Base-by-base conservation (phyloP, 2,329 filamentous ascomycete genomes). In the Orbilia ellipsospora region DNA sequence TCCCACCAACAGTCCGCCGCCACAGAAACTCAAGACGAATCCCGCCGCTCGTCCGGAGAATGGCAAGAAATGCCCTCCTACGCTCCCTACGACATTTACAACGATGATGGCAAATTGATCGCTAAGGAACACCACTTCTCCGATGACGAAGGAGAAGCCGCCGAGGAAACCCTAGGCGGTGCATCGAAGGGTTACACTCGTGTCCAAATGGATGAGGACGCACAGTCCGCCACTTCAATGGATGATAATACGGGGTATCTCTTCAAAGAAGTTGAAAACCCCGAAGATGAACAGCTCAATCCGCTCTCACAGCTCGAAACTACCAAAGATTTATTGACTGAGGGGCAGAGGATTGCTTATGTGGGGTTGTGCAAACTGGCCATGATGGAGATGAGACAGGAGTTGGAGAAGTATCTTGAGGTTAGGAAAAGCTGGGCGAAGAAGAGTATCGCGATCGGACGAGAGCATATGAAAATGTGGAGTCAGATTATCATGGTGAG, bases 401-500 rank as follows among this genome's bases (percentile, higher is more conserved):
- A 92, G 36, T 81, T 90, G 64, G 88, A 92, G 68, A 82, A 83
- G 10, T 81, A 94, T 45, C 87, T 89, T 74, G 83, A 84, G 28
- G 89, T 87, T 1, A 92, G 87, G 79, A 87, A 86, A 50, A 78
- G 60, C 18, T 56, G 51, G 18, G 87, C 88, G 1, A 95, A 90
- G 82, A 97, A 94, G 82, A 85, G 89, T 51, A 82, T 93, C 10
- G 86, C 88, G 31, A 84, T 90, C 75, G 88, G 91, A 0, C 84
- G 89, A 10, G 95, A 97, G 82, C 88, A 90, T 42, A 90, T 92
- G 84, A 91, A 91, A 82, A 97, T 97, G 91, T 99, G 94, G 94
- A 90, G 92, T 68, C 95, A 99, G 82, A 96, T 96, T 84, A 96
- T 97, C 87, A 99, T 99, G 94, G 89, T 97, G 74, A 89, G 94